phyloP scores from a whole-genome alignment of 2,329 filamentous ascomycete species.

The Bipolaris sorokiniana region DNA sequence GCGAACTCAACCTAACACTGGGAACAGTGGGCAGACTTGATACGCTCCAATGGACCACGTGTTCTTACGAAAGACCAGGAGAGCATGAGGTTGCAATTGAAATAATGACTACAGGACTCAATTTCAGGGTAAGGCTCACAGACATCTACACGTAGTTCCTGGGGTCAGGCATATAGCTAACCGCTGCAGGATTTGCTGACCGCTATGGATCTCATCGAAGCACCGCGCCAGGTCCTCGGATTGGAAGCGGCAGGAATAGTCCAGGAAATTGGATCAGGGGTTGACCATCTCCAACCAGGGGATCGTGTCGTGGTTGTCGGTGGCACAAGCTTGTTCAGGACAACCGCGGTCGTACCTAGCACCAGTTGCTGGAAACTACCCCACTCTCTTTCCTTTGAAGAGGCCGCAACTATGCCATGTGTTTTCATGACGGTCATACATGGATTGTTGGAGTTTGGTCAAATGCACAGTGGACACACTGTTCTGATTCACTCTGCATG shows the following conservation, averaged over 20 bases:
- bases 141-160: neutral
- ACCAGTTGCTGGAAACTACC: neutral
- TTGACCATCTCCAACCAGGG: neutral
- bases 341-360: neutral
- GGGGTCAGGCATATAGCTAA: neutral
- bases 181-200: neutral
- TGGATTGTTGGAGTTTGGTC: too few relatives aligned
- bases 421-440: too few relatives aligned
- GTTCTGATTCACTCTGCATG: slow-evolving; percentile 30
- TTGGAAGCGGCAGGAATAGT: neutral
- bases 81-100: neutral
- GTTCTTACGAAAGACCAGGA: neutral
- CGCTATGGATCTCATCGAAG: neutral
- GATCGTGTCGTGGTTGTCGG: neutral
- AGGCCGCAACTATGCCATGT: too few relatives aligned
- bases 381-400: too few relatives aligned
- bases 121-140: neutral
- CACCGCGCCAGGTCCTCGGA: neutral
- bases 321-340: neutral
- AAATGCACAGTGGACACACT: neutral
- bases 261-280: neutral
- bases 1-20: neutral
- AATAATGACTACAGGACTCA: neutral
- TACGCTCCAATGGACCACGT: neutral
- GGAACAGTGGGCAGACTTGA: neutral